Evolutionary conservation across 1,284 basidiomycete genomes (phyloP).

Genomic region (Cutaneotrichosporon dermatis): DNA sequence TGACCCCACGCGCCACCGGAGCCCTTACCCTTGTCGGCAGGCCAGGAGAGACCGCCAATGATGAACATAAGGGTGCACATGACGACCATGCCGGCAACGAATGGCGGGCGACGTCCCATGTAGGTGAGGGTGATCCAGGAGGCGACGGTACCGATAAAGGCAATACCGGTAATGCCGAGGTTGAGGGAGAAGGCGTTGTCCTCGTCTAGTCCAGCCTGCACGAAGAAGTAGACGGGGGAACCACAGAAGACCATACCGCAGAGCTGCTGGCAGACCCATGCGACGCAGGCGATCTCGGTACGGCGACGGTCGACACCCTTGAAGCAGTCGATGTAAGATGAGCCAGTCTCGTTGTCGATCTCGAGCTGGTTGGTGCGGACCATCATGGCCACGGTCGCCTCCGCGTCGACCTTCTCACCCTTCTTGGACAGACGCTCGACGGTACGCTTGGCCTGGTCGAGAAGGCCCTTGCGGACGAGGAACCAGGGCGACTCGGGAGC

Average conservation of each 20-base stretch:
- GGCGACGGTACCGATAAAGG: slow-evolving; percentile 44
- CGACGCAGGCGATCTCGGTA: slow-evolving; percentile 16
- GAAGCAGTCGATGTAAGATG: slow-evolving; percentile 34
- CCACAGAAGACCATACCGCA: slow-evolving; percentile 25
- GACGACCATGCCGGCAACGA: slow-evolving; percentile 47
- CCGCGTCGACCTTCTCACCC: slow-evolving; percentile 22
- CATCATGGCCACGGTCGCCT: slow-evolving; percentile 33
- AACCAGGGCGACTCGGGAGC: slow-evolving; percentile 35
- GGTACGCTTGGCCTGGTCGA: slow-evolving; percentile 22
- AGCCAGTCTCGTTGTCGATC: slow-evolving; percentile 19
- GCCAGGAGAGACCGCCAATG: slow-evolving; percentile 42
- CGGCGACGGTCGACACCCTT: slow-evolving; percentile 24
- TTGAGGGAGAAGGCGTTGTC: slow-evolving; percentile 29
- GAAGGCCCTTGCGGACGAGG: slow-evolving; percentile 28
- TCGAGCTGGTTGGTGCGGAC: slow-evolving; percentile 36
- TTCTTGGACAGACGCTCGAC: slow-evolving; percentile 21
- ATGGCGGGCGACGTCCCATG: slow-evolving; percentile 51
- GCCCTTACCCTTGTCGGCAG: background rate
- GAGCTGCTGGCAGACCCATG: slow-evolving; percentile 21
- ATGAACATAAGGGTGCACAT: slow-evolving; percentile 49
- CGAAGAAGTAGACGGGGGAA: slow-evolving; percentile 26
- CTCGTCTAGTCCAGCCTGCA: slow-evolving; percentile 17
- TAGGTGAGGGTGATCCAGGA: slow-evolving; percentile 41
- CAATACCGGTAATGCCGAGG: slow-evolving; percentile 45
- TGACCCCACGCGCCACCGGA: slow-evolving; percentile 13